These are phyloP conservation scores for Saccharomycopsis olivae DNA, from an alignment of 805 yeast species.

Conservation along the genomic window DNA sequence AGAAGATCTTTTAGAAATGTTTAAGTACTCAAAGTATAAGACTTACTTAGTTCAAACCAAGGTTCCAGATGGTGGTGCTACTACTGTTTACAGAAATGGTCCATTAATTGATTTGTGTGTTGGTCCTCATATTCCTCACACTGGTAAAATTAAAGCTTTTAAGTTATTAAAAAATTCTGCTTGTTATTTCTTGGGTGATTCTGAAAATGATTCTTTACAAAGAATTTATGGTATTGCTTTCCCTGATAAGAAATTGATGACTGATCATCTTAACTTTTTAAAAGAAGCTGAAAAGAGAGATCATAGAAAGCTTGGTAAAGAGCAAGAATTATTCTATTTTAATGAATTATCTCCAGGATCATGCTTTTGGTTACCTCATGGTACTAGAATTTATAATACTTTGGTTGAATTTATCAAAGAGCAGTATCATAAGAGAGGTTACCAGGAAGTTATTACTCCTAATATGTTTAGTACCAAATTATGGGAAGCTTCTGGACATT, in stretches of 20 bases:
- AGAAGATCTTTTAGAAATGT: constrained; percentile 87
- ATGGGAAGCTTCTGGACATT: constrained; percentile 99
- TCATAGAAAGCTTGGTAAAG: constrained; percentile 93
- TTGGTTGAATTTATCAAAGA: constrained; percentile 67
- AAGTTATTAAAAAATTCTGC: constrained; percentile 93
- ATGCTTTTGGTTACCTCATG: constrained; percentile 98
- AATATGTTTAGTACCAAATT: constrained; percentile 95
- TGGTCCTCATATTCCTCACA: constrained; percentile 97
- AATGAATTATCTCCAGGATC: constrained; percentile 97
- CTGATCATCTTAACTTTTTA: constrained; percentile 85
- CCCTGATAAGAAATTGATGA: constrained; percentile 96
- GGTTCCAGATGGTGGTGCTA: constrained; percentile 90
- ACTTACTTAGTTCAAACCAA: constrained; percentile 76
- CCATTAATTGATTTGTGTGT: constrained; percentile 92
- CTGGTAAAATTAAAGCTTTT: constrained; percentile 91
- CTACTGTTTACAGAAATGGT: constrained; percentile 98
- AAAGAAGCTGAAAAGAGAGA: constrained; percentile 95
- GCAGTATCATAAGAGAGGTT: constrained; percentile 89
- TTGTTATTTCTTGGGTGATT: constrained; percentile 90
- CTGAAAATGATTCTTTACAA: constrained; percentile 88
- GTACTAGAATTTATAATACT: constrained; percentile 92
- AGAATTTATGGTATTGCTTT: constrained; percentile 96
- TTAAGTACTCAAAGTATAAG: constrained; percentile 91
- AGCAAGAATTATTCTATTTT: constrained; percentile 92
- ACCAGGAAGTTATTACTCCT: constrained; percentile 97